Evolutionary conservation across 1,284 basidiomycete species (phyloP).

Genomic region (Schizophyllum amplum): DNA sequence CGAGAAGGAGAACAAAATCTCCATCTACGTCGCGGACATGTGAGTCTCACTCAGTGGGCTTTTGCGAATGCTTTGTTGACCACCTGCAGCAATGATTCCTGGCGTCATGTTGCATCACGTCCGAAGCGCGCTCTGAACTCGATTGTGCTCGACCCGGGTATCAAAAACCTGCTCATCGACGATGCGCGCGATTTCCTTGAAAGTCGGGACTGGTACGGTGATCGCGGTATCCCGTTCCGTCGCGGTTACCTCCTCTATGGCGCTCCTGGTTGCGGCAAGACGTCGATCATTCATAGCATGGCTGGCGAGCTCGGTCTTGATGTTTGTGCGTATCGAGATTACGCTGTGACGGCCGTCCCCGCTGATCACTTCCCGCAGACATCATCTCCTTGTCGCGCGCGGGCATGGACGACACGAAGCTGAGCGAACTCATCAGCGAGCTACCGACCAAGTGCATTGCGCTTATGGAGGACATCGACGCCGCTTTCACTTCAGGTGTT

Average conservation of each 20-base stretch:
- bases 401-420: conserved; percentile 58
- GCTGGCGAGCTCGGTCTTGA: conserved; percentile 70
- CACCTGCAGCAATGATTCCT: conserved; percentile 28
- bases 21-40: conserved; percentile 43
- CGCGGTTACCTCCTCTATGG: conserved; percentile 69
- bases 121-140: conserved; percentile 57
- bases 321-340: conserved; percentile 30
- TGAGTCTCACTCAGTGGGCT: conserved; percentile 17
- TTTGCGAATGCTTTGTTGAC: background rate
- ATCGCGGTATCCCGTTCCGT: conserved; percentile 65
- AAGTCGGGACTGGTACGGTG: conserved; percentile 60
- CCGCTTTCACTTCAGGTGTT: conserved; percentile 54
- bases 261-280: conserved; percentile 70
- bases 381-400: conserved; percentile 65
- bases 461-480: conserved; percentile 78
- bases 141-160: conserved; percentile 58
- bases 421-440: conserved; percentile 52
- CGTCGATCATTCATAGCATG: conserved; percentile 65
- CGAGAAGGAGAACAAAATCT: conserved; percentile 44
- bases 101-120: conserved; percentile 48
- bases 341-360: background rate
- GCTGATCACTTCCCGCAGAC: conserved; percentile 16
- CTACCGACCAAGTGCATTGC: conserved; percentile 67
- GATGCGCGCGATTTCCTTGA: conserved; percentile 62
- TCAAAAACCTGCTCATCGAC: conserved; percentile 53